Conservation (phyloP, 2,329 filamentous ascomycete genomes). For the Xylaria sp. region DNA sequence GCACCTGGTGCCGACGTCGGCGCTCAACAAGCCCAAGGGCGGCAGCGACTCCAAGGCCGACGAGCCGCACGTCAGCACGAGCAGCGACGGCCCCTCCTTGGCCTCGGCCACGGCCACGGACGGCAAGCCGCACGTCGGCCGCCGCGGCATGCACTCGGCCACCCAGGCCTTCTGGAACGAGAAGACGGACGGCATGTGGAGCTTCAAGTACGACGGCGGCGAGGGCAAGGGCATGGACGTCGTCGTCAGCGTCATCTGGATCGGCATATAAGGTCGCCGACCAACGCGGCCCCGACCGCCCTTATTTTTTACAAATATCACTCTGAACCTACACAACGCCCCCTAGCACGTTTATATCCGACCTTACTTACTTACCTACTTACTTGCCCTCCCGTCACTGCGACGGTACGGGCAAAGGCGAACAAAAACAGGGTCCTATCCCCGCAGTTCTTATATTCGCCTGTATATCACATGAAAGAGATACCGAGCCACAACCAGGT, state of each 20-base stretch:
- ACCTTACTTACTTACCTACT: neutral
- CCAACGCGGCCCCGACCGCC: too few species aligned
- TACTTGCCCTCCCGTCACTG: neutral
- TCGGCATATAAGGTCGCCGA: constrained; percentile 68
- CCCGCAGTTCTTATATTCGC: neutral
- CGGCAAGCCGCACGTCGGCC: constrained; percentile 75
- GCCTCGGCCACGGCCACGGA: constrained; percentile 54
- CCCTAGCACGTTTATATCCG: neutral
- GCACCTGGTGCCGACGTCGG: constrained; percentile 75
- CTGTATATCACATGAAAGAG: constrained; percentile 19
- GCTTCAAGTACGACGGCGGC: constrained; percentile 78
- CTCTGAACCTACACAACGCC: neutral
- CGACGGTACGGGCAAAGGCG: neutral
- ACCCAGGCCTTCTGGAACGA: constrained; percentile 90
- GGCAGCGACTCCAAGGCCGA: constrained; percentile 54
- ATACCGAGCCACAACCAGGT: neutral
- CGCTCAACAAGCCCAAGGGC: constrained; percentile 64
- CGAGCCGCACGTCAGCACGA: constrained; percentile 61
- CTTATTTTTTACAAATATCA: too few species aligned
- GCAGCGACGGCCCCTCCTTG: constrained; percentile 54
- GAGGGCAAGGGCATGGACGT: constrained; percentile 72
- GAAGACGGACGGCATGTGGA: constrained; percentile 89
- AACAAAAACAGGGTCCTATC: neutral
- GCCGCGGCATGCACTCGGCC: constrained; percentile 88
- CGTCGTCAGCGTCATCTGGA: constrained; percentile 78